phyloP scores from a whole-genome alignment of 225 moss, liverwort and hornwort genomes.

The Lunularia cruciata region DNA sequence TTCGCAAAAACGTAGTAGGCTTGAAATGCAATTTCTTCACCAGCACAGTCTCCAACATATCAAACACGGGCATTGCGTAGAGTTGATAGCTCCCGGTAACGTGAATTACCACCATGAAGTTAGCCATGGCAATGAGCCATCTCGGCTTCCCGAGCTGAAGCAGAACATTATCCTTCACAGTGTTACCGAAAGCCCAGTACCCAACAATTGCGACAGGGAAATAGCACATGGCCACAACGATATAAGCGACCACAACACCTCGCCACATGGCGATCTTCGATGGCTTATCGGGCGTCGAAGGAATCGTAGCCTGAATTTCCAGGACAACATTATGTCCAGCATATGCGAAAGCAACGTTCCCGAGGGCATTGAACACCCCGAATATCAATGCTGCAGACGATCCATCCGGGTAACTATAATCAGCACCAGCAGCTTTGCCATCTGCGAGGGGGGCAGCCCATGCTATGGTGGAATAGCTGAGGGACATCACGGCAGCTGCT shows the following conservation, averaged over 20 bases:
- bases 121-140: slow-evolving; percentile 62
- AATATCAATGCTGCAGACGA: slow-evolving; percentile 38
- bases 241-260: slow-evolving; percentile 64
- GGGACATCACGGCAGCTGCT: slow-evolving; percentile 81
- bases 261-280: slow-evolving; percentile 79
- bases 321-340: slow-evolving; percentile 75
- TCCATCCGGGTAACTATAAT: slow-evolving; percentile 10
- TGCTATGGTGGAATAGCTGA: slow-evolving; percentile 76
- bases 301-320: slow-evolving; percentile 76
- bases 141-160: slow-evolving; percentile 46
- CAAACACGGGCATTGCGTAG: slow-evolving; percentile 39
- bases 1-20: slow-evolving; percentile 9
- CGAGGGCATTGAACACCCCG: slow-evolving; percentile 62
- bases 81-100: slow-evolving; percentile 44
- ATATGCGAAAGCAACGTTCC: slow-evolving; percentile 75
- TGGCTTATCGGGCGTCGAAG: slow-evolving; percentile 51
- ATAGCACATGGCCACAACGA: slow-evolving; percentile 66
- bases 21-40: slow-evolving; percentile 17
- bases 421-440: slow-evolving; percentile 28
- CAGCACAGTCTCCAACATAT: slow-evolving; percentile 35
- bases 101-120: slow-evolving; percentile 74
- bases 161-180: slow-evolving; percentile 58
- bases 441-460: slow-evolving; percentile 56
- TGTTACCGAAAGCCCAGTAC: slow-evolving; percentile 83
- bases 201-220: slow-evolving; percentile 75